phyloP scores from a whole-genome alignment of 2,329 filamentous ascomycete species.

The Exophiala viscosa region DNA sequence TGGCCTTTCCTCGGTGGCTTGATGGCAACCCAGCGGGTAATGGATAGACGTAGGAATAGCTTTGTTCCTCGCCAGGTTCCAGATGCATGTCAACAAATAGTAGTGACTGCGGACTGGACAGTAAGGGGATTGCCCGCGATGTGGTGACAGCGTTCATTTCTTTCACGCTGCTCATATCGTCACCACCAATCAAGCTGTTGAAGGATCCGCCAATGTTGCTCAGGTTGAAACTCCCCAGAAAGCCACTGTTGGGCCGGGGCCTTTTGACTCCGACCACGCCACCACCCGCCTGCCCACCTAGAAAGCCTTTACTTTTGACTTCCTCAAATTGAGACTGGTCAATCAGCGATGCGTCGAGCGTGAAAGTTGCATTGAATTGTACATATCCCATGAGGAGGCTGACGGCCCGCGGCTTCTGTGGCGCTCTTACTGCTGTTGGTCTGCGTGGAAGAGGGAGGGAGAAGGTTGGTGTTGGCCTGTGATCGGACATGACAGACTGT shows the following conservation, averaged over 20 bases:
- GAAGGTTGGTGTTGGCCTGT: constrained; percentile 30
- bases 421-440: constrained; percentile 19
- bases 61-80: constrained; percentile 80
- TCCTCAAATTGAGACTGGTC: constrained; percentile 89
- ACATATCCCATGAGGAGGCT: constrained; percentile 97
- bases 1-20: constrained; percentile 82
- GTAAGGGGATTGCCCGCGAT: constrained; percentile 78
- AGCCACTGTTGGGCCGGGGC: constrained; percentile 66
- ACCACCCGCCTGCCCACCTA: constrained; percentile 76
- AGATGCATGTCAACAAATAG: constrained; percentile 90
- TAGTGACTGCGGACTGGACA: constrained; percentile 94
- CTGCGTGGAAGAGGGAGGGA: constrained; percentile 53
- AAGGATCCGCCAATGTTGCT: constrained; percentile 82
- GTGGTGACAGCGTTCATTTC: constrained; percentile 89
- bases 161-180: constrained; percentile 87
- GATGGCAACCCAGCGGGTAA: constrained; percentile 87
- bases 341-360: constrained; percentile 83
- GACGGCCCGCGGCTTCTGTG: constrained; percentile 56
- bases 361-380: constrained; percentile 88
- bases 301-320: constrained; percentile 88
- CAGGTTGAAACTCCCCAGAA: constrained; percentile 84
- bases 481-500: constrained; percentile 42
- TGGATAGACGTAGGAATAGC: constrained; percentile 81
- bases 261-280: constrained; percentile 77
- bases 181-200: constrained; percentile 78